Base-by-base conservation (phyloP, 225 moss, liverwort and hornwort species). In the Neckera pumila region DNA sequence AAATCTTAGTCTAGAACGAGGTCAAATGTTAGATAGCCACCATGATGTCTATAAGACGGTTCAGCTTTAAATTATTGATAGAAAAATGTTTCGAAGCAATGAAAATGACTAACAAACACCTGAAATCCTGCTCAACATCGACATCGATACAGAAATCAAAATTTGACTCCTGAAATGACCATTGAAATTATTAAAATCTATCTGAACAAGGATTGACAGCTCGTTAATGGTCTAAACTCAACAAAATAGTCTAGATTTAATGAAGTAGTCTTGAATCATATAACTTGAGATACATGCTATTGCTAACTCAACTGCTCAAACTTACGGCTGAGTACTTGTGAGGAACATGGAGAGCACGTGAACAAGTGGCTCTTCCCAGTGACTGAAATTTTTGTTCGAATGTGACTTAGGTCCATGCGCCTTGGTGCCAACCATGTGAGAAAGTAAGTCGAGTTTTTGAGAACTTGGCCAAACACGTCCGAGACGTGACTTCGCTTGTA, bases 381-480 rank as follows among this genome's bases (percentile, higher is more conserved):
- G 51, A 56, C 40, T 92, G 54, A 87, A 62, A 14, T 38, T 69
- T 91, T 76, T 59, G 51, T 66, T 89, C 64, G 80, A n/a, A 33
- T 90, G 77, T 85, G 69, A 73, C 67, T 54, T 89, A 97, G 95
- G 92, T 99, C 57, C 90, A 95, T 90, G 92, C 96, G 20, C 94
- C 95, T 40, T 95, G 97, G 92, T 99, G 99, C 89, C 78, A 79
- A 42, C 67, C 93, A 56, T 99, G 99, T 93, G 96, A 95, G 20
- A 88, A 96, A 67, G 91, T 96, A 80, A 88, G 88, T 86, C 94
- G 93, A 85, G 88, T 82, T 47, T 96, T 99, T 87, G 91, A 93
- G 86, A 99, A 95, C 81, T 85, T 99, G 86, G 95, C 97, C 62
- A 95, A 87, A 74, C 90, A 92, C 80, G 93, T 96, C 88, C 94